Base-by-base conservation (phyloP, 176 grass and related monocot genomes). In the Eragrostis curvula region DNA sequence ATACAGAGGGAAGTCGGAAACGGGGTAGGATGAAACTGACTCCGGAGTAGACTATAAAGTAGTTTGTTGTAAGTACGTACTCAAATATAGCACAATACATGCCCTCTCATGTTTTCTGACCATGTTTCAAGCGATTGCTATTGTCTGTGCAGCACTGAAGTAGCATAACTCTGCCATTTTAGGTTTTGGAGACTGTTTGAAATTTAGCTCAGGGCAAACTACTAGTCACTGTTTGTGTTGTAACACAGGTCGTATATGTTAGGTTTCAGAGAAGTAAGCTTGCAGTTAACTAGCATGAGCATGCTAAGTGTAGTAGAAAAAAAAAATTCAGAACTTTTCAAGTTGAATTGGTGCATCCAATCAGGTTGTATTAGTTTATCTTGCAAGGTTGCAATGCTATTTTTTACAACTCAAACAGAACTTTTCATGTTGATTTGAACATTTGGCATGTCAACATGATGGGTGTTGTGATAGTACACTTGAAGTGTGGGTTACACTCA, bases 151-250 rank as follows among this genome's bases (percentile, higher is more conserved):
- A 18, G 2, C 14, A 39, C 1, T 15, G 47, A 13, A 51, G 60
- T 63, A 63, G 2, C 16, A 48, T 64, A 47, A 36, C 17, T 65
- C 1, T 5, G 27, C 18, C 5, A 40, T 40, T 27, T 51, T 24
- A n/a, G 28, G 30, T 24, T 66, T 51, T 40, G 61, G 28, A 32
- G 59, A 65, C 6, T 46, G 12, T 20, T 64, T 50, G 42, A 49
- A 18, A 64, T 48, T 14, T 64, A 78, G 59, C 11, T 48, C 60
- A 66, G 45, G 12, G 66, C 47, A 44, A 79, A 52, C 61, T 39
- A 41, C 27, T 40, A 50, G 17, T 21, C 40, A 29, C 3, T 45
- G 55, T 25, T 45, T 79, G 29, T 52, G 12, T 41, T 66, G 7
- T 50, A 50, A 20, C 9, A 5, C 49, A 66, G 49, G 15, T 66